Evolutionary conservation across 495 filamentous ascomycete species (phyloP).

Genomic region (Neurospora sp.): DNA sequence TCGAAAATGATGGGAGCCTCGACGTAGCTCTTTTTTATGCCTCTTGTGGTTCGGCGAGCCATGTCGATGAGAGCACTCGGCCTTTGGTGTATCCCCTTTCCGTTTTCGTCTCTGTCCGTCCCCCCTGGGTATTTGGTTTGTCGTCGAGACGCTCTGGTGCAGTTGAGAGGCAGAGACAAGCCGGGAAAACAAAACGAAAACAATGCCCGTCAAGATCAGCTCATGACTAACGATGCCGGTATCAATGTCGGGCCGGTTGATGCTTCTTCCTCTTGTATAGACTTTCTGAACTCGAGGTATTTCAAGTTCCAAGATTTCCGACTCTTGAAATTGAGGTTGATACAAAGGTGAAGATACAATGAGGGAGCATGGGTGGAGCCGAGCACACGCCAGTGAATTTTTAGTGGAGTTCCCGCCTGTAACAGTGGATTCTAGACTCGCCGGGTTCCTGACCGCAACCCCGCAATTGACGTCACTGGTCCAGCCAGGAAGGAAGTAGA

Average conservation of each 20-base stretch:
- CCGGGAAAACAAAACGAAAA: background rate
- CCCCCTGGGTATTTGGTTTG: background rate
- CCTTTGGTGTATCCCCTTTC: background rate
- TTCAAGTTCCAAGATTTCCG: background rate
- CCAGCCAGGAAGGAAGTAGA: background rate
- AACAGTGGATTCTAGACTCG: background rate
- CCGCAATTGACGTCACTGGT: background rate
- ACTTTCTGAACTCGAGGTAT: background rate
- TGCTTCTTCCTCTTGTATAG: background rate
- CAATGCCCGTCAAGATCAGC: background rate
- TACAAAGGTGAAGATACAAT: background rate
- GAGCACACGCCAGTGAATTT: background rate
- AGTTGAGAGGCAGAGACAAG: background rate
- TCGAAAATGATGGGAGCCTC: slow-evolving; percentile 12
- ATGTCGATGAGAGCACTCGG: slow-evolving; percentile 1
- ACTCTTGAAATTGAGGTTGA: background rate
- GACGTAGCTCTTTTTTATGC: slow-evolving; percentile 15
- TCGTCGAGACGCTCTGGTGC: background rate
- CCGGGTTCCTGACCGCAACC: background rate
- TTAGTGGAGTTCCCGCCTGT: background rate
- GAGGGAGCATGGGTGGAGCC: background rate
- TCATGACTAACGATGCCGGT: background rate
- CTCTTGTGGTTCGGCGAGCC: slow-evolving; percentile 12
- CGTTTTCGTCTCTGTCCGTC: background rate
- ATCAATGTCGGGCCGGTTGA: background rate